These are phyloP conservation scores for Lactarius vividus DNA, from an alignment of 768 basidiomycete species.

Conservation along the genomic window DNA sequence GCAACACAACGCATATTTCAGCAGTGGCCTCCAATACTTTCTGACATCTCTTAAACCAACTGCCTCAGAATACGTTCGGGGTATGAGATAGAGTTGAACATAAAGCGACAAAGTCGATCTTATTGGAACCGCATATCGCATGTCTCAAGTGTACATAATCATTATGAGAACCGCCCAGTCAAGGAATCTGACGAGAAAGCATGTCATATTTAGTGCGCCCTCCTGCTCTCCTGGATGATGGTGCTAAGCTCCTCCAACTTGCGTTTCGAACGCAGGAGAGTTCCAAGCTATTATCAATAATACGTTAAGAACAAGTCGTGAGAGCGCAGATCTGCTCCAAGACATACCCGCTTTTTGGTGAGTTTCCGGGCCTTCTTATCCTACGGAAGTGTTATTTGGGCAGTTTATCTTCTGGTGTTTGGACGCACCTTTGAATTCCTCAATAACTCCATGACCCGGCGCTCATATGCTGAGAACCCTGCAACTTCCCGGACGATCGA, in stretches of 20 bases:
- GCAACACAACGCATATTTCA: neutral
- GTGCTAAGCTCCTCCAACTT: conserved; percentile 94
- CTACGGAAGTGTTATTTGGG: conserved; percentile 38
- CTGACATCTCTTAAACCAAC: neutral
- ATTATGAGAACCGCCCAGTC: conserved; percentile 1
- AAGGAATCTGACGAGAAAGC: neutral
- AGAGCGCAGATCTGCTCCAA: neutral
- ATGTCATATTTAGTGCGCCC: conserved; percentile 47
- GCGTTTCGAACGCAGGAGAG: conserved; percentile 96
- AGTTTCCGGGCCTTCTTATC: conserved; percentile 99
- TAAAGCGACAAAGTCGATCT: neutral
- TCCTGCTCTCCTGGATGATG: conserved; percentile 92
- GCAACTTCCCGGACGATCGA: conserved; percentile 94
- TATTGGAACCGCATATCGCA: conserved; percentile 9
- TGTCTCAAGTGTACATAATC: conserved; percentile 21
- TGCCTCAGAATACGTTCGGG: neutral
- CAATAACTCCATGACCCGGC: conserved; percentile 96
- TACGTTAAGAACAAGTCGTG: conserved; percentile 19
- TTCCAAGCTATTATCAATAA: conserved; percentile 68
- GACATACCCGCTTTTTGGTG: conserved; percentile 97
- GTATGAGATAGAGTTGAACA: neutral
- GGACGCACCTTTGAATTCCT: conserved; percentile 89
- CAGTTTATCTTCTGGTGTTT: neutral
- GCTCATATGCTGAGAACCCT: conserved; percentile 97
- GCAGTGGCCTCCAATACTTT: neutral